A percentile compares a stretch with the other conserved stretches of the same genome.
These are phyloP conservation scores for Ceratobasidium sp. DNA, from an alignment of 1,284 basidiomycete species.

Conservation along the genomic window DNA sequence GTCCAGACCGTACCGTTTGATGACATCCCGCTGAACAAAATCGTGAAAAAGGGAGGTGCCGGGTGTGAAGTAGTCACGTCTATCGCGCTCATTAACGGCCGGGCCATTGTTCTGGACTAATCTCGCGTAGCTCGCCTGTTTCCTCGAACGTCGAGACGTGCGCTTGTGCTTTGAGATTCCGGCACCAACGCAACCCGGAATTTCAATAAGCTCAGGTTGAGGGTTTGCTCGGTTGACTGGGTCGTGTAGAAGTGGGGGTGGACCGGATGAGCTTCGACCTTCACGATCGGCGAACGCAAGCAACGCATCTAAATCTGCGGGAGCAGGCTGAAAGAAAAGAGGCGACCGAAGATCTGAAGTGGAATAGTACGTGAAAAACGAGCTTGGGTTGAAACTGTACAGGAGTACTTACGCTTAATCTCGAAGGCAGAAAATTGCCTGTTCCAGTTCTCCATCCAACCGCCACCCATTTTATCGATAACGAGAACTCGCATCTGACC, in stretches of 20 bases:
- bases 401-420: background rate
- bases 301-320: constrained; percentile 1
- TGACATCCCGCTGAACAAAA: background rate
- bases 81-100: constrained; percentile 4
- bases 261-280: background rate
- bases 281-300: constrained; percentile 4
- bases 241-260: background rate
- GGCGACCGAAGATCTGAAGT: constrained; percentile 9
- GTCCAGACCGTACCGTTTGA: constrained; percentile 1
- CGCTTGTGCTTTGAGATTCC: constrained; percentile 13
- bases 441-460: constrained; percentile 13
- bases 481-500: constrained; percentile 6
- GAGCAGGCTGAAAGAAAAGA: background rate
- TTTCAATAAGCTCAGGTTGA: constrained; percentile 1
- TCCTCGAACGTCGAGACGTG: background rate
- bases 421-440: background rate
- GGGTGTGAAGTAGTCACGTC: constrained; percentile 6
- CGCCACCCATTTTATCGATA: constrained; percentile 2
- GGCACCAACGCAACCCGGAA: constrained; percentile 14
- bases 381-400: no score
- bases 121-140: background rate
- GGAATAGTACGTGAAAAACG: no score
- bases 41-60: constrained; percentile 1
- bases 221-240: no score
- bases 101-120: background rate